Evolutionary conservation across 1,284 basidiomycete species (phyloP).

Genomic region (Leccinum olivaceoglutinosum): DNA sequence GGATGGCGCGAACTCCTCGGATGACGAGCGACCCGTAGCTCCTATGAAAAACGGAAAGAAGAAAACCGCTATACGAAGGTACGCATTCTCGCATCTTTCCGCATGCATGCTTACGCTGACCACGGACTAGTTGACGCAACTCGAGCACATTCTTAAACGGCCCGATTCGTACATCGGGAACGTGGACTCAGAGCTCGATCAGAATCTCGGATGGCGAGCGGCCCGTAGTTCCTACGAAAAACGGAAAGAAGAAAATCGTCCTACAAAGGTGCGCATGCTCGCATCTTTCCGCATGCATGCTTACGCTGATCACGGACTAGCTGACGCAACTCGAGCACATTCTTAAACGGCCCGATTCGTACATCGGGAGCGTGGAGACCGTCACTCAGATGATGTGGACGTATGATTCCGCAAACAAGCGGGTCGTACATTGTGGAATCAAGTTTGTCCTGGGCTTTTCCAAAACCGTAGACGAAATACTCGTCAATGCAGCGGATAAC

Average conservation of each 20-base stretch:
- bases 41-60: conserved; percentile 45
- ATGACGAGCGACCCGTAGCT: conserved; percentile 24
- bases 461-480: conserved; percentile 99
- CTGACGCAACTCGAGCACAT: conserved; percentile 96
- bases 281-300: neutral
- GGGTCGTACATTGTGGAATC: conserved; percentile 79
- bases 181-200: no score
- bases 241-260: conserved; percentile 74
- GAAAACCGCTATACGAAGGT: conserved; percentile 91
- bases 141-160: conserved; percentile 94
- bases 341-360: conserved; percentile 94
- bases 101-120: conserved; percentile 7
- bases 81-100: conserved; percentile 14
- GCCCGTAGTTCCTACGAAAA: conserved; percentile 31
- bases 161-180: conserved; percentile 99
- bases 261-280: conserved; percentile 68
- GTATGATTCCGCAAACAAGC: conserved; percentile 74
- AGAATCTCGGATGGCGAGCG: no score
- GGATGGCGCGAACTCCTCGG: conserved; percentile 35
- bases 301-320: conserved; percentile 37
- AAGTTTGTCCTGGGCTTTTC: conserved; percentile 97
- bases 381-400: conserved; percentile 89
- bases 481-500: conserved; percentile 99
- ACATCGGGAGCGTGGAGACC: conserved; percentile 92
- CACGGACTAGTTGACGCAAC: conserved; percentile 75